phyloP scores from a whole-genome alignment of 306 rosid species.

The Datisca glomerata region DNA sequence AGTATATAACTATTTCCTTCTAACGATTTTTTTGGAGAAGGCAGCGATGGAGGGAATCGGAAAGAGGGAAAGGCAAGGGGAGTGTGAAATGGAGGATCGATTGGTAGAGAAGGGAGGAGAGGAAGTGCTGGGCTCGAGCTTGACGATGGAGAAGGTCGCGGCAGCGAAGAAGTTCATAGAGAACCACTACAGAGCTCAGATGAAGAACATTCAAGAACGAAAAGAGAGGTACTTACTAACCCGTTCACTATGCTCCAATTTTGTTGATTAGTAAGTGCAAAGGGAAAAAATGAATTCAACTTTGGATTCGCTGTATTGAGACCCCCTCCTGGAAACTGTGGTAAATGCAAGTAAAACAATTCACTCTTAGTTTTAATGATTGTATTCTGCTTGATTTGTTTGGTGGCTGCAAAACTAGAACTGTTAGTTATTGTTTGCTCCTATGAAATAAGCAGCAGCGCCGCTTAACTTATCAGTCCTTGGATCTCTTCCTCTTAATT shows the following conservation, averaged over 20 bases:
- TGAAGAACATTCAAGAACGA: slow-evolving; percentile 89
- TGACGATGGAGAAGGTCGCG: slow-evolving; percentile 98
- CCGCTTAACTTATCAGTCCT: too few relatives aligned
- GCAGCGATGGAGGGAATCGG: slow-evolving; percentile 20
- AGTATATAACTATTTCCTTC: background rate
- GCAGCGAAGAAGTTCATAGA: slow-evolving; percentile 96
- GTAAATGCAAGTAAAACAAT: too few relatives aligned
- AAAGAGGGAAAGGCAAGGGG: slow-evolving; percentile 4
- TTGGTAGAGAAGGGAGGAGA: slow-evolving; percentile 37
- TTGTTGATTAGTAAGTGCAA: slow-evolving; percentile 14
- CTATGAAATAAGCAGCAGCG: too few relatives aligned
- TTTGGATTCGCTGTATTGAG: too few relatives aligned
- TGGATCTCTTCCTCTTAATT: too few relatives aligned
- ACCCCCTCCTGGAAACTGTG: too few relatives aligned
- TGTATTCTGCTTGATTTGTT: too few relatives aligned
- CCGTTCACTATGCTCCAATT: slow-evolving; percentile 11
- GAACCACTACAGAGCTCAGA: slow-evolving; percentile 94
- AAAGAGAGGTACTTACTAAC: slow-evolving; percentile 66
- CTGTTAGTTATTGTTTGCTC: too few relatives aligned
- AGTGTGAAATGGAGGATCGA: slow-evolving; percentile 61
- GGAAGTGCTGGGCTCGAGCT: slow-evolving; percentile 75
- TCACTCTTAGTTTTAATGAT: too few relatives aligned
- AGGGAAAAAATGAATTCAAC: background rate
- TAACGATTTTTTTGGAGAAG: slow-evolving; percentile 23
- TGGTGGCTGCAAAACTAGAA: too few relatives aligned